Conservation (phyloP, 139 green algal species). For the Edaphochlamys debaryana region DNA sequence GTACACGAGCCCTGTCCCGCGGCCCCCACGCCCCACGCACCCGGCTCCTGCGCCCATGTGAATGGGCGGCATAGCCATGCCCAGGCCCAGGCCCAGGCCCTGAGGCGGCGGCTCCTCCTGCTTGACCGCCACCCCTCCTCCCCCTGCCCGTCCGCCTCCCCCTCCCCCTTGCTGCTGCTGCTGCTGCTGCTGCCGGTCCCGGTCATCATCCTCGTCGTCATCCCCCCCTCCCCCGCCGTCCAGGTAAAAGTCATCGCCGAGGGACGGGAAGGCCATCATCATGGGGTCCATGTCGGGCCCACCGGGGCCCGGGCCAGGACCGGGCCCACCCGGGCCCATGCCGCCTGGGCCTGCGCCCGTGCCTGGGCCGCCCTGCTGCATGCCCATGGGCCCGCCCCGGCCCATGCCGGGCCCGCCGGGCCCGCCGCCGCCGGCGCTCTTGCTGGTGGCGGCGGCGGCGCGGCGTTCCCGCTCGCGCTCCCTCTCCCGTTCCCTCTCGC, state of each 20-base stretch:
- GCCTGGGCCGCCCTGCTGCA: not conserved
- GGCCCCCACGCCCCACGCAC: too few relatives aligned
- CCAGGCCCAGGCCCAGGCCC: not conserved
- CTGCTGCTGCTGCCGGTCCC: not conserved
- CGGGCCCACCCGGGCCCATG: not conserved
- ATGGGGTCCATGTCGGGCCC: not conserved
- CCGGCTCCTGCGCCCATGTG: too few relatives aligned
- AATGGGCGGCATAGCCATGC: not conserved
- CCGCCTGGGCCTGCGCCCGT: not conserved
- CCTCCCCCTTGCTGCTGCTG: not conserved
- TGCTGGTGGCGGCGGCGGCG: not conserved
- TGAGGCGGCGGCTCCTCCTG: not conserved
- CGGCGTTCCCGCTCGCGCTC: not conserved
- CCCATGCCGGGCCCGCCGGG: too few relatives aligned
- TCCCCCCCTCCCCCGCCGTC: conserved; percentile 17
- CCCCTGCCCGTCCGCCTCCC: too few relatives aligned
- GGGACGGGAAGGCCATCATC: too few relatives aligned
- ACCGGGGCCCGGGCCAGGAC: not conserved
- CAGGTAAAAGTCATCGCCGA: conserved; percentile 14
- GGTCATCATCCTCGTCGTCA: not conserved
- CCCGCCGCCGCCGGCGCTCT: not conserved
- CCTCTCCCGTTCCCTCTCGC: not conserved
- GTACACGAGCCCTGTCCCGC: too few relatives aligned
- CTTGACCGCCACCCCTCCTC: not conserved
- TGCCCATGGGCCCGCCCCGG: not conserved